These are phyloP conservation scores for Penicillium hordei DNA, from an alignment of 2,329 filamentous ascomycete species.

Conservation along the genomic window DNA sequence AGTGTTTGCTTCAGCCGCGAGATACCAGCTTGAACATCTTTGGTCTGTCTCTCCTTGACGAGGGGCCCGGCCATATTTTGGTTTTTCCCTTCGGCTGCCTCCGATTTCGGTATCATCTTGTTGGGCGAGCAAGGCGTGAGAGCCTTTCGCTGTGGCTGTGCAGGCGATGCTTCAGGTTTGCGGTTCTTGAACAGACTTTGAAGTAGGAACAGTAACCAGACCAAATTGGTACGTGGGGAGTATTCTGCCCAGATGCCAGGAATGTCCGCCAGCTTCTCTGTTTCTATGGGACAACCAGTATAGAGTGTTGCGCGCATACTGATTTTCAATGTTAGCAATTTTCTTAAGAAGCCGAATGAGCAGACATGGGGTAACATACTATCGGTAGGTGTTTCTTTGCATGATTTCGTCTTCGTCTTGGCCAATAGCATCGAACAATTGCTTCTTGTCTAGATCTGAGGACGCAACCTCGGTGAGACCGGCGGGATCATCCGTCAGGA, in stretches of 20 bases:
- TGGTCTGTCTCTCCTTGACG: slow-evolving; percentile 11
- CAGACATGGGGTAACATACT: slow-evolving; percentile 30
- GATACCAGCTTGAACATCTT: slow-evolving; percentile 20
- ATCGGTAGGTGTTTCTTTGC: slow-evolving; percentile 44
- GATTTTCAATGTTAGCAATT: slow-evolving; percentile 1
- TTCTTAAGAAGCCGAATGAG: too few species aligned
- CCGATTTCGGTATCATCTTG: slow-evolving; percentile 16
- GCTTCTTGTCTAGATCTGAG: slow-evolving; percentile 45
- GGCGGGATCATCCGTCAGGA: slow-evolving; percentile 24
- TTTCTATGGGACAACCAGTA: slow-evolving; percentile 45
- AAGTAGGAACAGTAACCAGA: slow-evolving; percentile 64
- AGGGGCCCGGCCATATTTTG: not conserved
- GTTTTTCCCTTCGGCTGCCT: slow-evolving; percentile 4
- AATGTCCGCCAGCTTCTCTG: slow-evolving; percentile 35
- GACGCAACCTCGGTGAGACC: slow-evolving; percentile 37
- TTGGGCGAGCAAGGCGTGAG: slow-evolving; percentile 38
- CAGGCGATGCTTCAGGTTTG: slow-evolving; percentile 21
- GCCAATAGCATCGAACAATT: slow-evolving; percentile 45
- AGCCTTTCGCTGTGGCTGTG: slow-evolving; percentile 26
- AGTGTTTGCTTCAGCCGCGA: slow-evolving; percentile 31
- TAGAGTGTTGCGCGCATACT: slow-evolving; percentile 47
- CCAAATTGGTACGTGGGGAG: slow-evolving; percentile 60
- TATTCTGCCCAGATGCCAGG: slow-evolving; percentile 54
- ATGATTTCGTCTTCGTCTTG: slow-evolving; percentile 43
- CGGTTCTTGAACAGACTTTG: slow-evolving; percentile 52